Base-by-base conservation (phyloP, 2,329 filamentous ascomycete species). In the Sphaceloma murrayae region DNA sequence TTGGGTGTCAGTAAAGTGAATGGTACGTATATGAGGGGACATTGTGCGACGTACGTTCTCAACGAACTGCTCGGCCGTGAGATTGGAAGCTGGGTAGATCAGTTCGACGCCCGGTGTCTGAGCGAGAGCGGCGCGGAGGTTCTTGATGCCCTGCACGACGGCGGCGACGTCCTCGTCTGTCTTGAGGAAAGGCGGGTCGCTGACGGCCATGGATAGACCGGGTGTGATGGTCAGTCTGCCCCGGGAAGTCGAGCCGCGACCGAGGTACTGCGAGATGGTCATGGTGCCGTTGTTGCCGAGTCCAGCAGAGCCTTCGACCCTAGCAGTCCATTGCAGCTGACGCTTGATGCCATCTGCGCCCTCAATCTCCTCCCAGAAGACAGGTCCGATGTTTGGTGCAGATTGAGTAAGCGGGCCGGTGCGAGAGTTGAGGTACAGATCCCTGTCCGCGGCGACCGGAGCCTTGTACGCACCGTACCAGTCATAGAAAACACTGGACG, bases 321-420 rank as follows among this genome's bases (percentile, higher is more conserved):
- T 71, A 32, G 77, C 71, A 7, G 78, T 82, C 68, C 75, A 82
- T 56, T 82, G 78, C 13, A 82, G 64, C 53, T 80, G 74, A 34
- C 78, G 70, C 6, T 72, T 69, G 45, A 78, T 72, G 18, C 76
- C 76, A 52, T 84, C 78, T 5, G 61, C 55, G 17, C 66, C 67
- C 46, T 59, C 58, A 54, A 80, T 70, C 49, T 77, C 70, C 49
- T 80, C 75, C 68, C 71, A 79, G 57, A 71, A 74, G 60, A 78
- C 67, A 17, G 77, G 72, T 0, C 76, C 75, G 45, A 82, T 78
- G 58, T 81, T 78, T 17, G 78, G 77, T 1, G 77, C 75, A 18
- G 77, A 75, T 56, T 80, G 75, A 1, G 78, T 69, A 10, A 82
- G 67, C 32, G 80, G 76, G 18, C 78, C 78, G 19, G 67, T 69